Evolutionary conservation across 805 yeast species (phyloP), one percentile per base, ranked within the genome.

Genomic region (Hanseniaspora clermontiae): DNA sequence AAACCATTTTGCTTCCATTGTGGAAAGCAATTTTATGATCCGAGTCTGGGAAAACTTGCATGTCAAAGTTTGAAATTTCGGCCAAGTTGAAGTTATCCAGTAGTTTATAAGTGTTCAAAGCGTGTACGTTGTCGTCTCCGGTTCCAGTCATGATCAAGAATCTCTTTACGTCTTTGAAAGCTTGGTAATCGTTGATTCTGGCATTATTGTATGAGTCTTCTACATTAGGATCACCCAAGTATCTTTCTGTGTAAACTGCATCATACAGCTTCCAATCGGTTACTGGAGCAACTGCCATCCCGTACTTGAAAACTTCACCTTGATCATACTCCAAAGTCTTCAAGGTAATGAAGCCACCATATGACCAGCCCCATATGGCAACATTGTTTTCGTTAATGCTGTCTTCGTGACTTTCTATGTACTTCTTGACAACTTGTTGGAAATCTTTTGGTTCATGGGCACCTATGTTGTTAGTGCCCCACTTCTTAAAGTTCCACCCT

Each of bases 31-130:
- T 91, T 49, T 83, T 75, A 67, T 93, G 98, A 65, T 90, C 91
- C 27, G 95, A 85, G 67, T 93, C 98, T 0, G 98, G 97, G 70
- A 83, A 93, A 14, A 89, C 77, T 62, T 83, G 89, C 72, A 89
- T 74, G 64, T 93, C 98, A 65, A 82, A 93, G 65, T 86, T 86
- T 57, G 79, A 82, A n/a, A 84, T 77, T 31, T 66, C 66, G 8
- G 66, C 64, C 4, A 68, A 29, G 63, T 84, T 78, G 57, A 86
- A 74, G 29, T 77, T 67, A 64, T 86, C 90, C 11, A 85, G 56
- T 12, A 85, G 70, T 64, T 77, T 76, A 58, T 77, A 73, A 2
- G 86, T 77, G 65, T 86, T 85, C 63, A 84, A 88, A 55, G 83
- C 71, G 68, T 86, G 95, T 17, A 86, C 95, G 65, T 86, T 86